phyloP scores from a whole-genome alignment of 2,329 filamentous ascomycete genomes.

The Geoglossum cookeanum region DNA sequence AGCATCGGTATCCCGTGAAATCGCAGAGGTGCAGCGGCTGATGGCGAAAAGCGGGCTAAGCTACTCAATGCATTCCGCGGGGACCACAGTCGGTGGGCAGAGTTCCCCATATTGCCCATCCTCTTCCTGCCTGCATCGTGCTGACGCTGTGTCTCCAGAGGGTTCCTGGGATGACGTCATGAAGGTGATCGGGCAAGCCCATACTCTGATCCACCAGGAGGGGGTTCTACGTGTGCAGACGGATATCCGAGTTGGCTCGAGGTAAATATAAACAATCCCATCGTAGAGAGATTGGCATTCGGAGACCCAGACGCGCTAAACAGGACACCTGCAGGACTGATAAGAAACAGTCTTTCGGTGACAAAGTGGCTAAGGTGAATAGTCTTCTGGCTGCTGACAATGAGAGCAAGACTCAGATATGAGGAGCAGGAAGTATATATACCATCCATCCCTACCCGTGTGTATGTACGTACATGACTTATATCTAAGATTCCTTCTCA shows the following conservation, averaged over 20 bases:
- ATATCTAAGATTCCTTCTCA: too few species aligned
- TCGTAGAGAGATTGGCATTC: not conserved
- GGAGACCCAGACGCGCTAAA: not conserved
- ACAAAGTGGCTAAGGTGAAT: constrained; percentile 52
- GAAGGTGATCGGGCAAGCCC: constrained; percentile 67
- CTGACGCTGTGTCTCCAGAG: constrained; percentile 33
- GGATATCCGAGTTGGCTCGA: constrained; percentile 68
- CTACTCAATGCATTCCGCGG: constrained; percentile 82
- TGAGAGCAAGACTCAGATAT: not conserved
- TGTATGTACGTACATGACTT: too few species aligned
- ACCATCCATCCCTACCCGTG: too few species aligned
- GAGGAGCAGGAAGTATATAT: not conserved
- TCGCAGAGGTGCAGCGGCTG: constrained; percentile 74
- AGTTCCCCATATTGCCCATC: too few species aligned
- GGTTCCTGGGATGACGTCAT: constrained; percentile 83
- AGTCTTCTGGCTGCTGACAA: constrained; percentile 18
- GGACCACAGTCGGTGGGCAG: constrained; percentile 63
- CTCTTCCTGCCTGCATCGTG: constrained; percentile 4
- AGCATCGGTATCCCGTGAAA: constrained; percentile 59
- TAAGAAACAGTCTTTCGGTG: constrained; percentile 61
- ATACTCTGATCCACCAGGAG: constrained; percentile 53
- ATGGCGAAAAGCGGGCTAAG: constrained; percentile 63
- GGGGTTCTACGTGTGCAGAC: constrained; percentile 74
- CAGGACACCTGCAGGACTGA: constrained; percentile 41
- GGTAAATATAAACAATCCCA: constrained; percentile 28